A percentile compares a stretch with the other conserved stretches of the same genome.
phyloP scores from a whole-genome alignment of 1,284 basidiomycete genomes.

The Ganoderma lingzhi region DNA sequence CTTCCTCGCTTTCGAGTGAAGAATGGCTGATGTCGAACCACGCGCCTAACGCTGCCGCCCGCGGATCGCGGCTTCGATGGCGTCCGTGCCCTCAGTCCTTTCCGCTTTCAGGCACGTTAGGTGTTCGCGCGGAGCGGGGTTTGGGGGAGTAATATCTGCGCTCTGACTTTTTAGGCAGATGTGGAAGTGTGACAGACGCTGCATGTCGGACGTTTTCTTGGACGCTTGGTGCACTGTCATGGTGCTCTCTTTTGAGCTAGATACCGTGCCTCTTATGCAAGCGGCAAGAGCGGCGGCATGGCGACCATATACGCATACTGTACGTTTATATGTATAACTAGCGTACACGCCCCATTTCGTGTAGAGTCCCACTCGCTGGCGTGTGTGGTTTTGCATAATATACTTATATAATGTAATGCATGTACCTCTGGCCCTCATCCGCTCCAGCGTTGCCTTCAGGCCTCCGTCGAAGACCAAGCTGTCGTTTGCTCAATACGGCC shows the following conservation, averaged over 20 bases:
- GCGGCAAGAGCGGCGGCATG: slow-evolving; percentile 11
- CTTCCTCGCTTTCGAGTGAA: neutral
- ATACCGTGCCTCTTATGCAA: neutral
- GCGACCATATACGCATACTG: slow-evolving; percentile 9
- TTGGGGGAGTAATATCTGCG: neutral
- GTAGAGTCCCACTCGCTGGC: slow-evolving; percentile 21
- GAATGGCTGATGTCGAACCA: neutral
- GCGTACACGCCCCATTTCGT: slow-evolving; percentile 21
- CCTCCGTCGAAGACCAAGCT: neutral
- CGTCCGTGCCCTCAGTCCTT: neutral
- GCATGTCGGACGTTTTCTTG: slow-evolving; percentile 9
- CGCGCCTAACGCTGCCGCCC: neutral
- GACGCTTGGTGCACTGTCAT: slow-evolving; percentile 18
- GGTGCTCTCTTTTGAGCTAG: slow-evolving; percentile 4
- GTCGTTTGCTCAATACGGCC: too few species aligned
- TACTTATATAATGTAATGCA: slow-evolving; percentile 14
- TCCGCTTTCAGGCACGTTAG: neutral
- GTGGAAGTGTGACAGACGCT: neutral
- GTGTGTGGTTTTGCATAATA: slow-evolving; percentile 9
- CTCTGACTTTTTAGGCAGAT: neutral
- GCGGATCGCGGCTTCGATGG: neutral
- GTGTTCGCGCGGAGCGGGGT: neutral
- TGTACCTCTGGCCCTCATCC: neutral
- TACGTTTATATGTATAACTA: slow-evolving; percentile 22
- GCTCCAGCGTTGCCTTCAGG: neutral